Evolutionary conservation across 371 early-diverging fungal genomes (phyloP), one percentile per base, ranked within the genome.

Genomic region (Apophysomyces sp.): DNA sequence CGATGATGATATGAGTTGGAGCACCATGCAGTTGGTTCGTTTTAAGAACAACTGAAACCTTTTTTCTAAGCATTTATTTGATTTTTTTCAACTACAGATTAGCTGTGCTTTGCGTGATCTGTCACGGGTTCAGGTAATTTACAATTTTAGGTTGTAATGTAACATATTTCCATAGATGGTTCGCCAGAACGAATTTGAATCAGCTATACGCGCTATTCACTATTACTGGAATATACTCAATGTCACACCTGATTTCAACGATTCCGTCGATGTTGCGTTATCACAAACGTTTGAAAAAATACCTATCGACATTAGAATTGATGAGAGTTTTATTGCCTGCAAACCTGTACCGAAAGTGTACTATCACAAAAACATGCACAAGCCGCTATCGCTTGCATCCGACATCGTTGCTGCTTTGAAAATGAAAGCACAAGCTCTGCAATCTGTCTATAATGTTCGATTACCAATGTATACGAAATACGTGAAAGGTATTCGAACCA

Each of bases 31-130:
- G 44, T 59, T 49, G 56, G 67, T 67, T 52, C 18, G 28, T 55
- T 37, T 37, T 52, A 37, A 49, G 51, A 62, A 37, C 49, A 36
- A 13, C 44, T 29, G 12, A 16, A 9, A 40, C 37, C 30, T 59
- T 36, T 16, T 36, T 55, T 26, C 21, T 11, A 21, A 18, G 6
- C 13, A 7, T 54, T 41, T 31, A 3, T 27, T n/a, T 44, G 21
- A 41, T 8, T 15, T 26, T 13, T 58, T 29, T 41, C 21, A 8
- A 6, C 16, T 61, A 55, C 55, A 68, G 61, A 61, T 69, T 55
- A 69, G 69, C 41, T 69, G 69, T 55, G 55, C 65, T 53, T 53
- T 69, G 52, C 69, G 69, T 12, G 69, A 69, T 55, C 51, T 69
- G 29, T 54, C 53, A 26, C 59, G 62, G 28, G 58, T 27, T 32